Percentiles rank a stretch among this genome's conserved stretches.
Conservation (phyloP, 345 rosid species). For the Populus deltoides region DNA sequence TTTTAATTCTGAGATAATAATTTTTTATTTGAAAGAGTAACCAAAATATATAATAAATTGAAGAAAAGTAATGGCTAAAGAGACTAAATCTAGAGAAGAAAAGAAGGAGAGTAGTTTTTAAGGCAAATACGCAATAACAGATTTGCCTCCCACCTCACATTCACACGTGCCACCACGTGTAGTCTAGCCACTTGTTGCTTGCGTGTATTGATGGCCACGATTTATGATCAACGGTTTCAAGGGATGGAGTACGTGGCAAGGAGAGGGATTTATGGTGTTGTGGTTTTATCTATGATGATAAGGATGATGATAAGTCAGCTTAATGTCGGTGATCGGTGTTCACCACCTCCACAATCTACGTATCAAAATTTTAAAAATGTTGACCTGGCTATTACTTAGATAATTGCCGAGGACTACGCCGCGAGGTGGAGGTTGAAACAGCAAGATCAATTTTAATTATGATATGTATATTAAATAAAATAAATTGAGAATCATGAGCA, state of each 20-base stretch:
- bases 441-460: too few species aligned
- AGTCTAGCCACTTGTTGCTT: background rate
- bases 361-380: background rate
- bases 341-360: background rate
- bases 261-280: background rate
- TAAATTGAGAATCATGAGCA: too few species aligned
- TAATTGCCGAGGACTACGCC: too few species aligned
- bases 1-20: too few species aligned
- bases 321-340: constrained; percentile 1
- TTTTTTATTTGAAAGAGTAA: too few species aligned
- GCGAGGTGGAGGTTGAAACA: too few species aligned
- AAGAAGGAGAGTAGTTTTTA: background rate
- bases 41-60: background rate
- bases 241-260: background rate
- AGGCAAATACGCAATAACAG: background rate
- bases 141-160: background rate
- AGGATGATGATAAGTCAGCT: background rate
- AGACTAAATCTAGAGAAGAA: background rate
- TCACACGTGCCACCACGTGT: background rate
- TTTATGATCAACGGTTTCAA: background rate
- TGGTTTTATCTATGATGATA: background rate
- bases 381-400: background rate
- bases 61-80: background rate
- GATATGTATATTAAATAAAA: too few species aligned
- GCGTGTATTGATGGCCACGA: background rate